Base-by-base conservation (phyloP, 1,139 yeast species). In the Candida sojae region DNA sequence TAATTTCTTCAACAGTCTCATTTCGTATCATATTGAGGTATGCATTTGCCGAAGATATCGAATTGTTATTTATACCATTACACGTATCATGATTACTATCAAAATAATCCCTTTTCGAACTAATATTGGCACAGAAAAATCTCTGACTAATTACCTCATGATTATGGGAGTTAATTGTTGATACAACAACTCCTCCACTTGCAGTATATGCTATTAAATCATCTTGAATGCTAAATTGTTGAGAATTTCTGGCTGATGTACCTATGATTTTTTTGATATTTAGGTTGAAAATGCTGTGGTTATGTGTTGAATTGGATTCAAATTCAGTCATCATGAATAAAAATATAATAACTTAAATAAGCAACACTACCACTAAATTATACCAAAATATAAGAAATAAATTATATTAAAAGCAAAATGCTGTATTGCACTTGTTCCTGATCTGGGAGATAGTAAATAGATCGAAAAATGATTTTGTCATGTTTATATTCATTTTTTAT, bases 161-260 rank as follows among this genome's bases (percentile, higher is more conserved):
- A 3, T 53, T 53, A 5, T 28, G 38, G 30, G 39, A 37, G 45
- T 67, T 60, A 1, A 75, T 48, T 28, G 61, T 57, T 39, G 79
- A 65, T 4, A 82, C 80, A 4, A 83, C 86, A 0, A 83, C 88
- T 0, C 89, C 89, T 6, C 88, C 87, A 44, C 89, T 83, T 4
- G 87, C 87, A 1, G 82, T 75, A 56, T 83, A 84, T 0, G 85
- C 88, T 11, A 84, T 57, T 5, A 67, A 49, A 51, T 75, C 66
- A 10, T 67, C 75, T 26, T 69, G 71, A 1, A 73, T 64, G 26
- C 72, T 64, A 49, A 82, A 68, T 41, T 76, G 71, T 37, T 59
- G 58, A 6, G 65, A 49, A 12, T 53, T 48, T 43, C 51, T 59
- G 9, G 73, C 69, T 1, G 77, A 69, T 2, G 70, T 64, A 4